phyloP scores from a whole-genome alignment of 495 filamentous ascomycete species.

The Lasiosphaeris hirsuta region DNA sequence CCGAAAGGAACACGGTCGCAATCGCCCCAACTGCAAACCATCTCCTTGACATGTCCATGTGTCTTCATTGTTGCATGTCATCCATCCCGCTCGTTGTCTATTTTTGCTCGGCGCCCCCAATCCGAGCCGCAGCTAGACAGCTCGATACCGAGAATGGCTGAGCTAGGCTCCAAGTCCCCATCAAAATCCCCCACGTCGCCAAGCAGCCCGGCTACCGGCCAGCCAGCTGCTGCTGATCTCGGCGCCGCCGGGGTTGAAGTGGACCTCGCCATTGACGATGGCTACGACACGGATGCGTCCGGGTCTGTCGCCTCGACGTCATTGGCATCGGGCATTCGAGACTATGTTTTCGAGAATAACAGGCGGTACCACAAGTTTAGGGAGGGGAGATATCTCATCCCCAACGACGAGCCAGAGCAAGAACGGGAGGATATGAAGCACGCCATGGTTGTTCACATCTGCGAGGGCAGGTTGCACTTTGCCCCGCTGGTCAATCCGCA shows the following conservation, averaged over 20 bases:
- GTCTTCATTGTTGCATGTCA: no score
- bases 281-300: constrained; percentile 8
- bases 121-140: no score
- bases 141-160: no score
- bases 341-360: constrained; percentile 50
- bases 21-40: no score
- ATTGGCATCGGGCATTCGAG: constrained; percentile 36
- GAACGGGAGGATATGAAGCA: constrained; percentile 58
- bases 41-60: no score
- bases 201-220: no score
- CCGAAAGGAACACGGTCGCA: no score
- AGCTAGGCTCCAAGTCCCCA: no score
- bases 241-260: background rate
- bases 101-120: no score
- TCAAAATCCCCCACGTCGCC: no score
- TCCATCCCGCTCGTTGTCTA: no score
- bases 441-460: constrained; percentile 37
- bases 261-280: constrained; percentile 10
- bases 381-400: constrained; percentile 51
- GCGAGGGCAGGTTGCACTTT: constrained; percentile 43
- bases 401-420: constrained; percentile 54
- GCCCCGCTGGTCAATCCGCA: constrained; percentile 48
- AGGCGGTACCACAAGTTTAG: constrained; percentile 54
- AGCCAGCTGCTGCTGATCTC: no score
- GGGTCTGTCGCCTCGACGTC: constrained; percentile 25